Conservation (phyloP, 2,329 filamentous ascomycete genomes). For the Pseudopyrenochaeta lycopersici region DNA sequence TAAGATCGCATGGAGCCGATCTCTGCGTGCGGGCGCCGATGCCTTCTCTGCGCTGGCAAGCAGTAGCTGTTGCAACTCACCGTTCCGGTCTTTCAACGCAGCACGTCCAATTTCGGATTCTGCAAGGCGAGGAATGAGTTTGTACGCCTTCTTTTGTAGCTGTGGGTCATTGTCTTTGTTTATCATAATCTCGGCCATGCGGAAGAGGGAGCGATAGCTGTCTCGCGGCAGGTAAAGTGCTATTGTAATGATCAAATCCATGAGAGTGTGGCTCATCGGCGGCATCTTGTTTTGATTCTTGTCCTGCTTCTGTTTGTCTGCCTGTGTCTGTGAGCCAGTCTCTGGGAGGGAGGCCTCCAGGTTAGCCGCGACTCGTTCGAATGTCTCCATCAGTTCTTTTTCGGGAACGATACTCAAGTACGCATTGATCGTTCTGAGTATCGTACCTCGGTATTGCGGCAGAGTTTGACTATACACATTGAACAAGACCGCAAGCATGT, state of each 20-base stretch:
- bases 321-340: slow-evolving; percentile 69
- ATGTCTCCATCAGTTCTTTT: slow-evolving; percentile 35
- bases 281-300: slow-evolving; percentile 78
- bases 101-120: slow-evolving; percentile 78
- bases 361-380: slow-evolving; percentile 25
- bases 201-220: slow-evolving; percentile 85
- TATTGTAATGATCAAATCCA: slow-evolving; percentile 97
- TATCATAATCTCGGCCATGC: slow-evolving; percentile 84
- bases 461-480: slow-evolving; percentile 98
- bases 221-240: slow-evolving; percentile 89
- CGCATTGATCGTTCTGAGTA: slow-evolving; percentile 92
- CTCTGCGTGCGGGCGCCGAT: slow-evolving; percentile 83
- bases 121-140: slow-evolving; percentile 89
- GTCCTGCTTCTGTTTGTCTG: slow-evolving; percentile 68
- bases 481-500: slow-evolving; percentile 95
- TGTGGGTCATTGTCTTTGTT: slow-evolving; percentile 85
- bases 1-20: slow-evolving; percentile 83
- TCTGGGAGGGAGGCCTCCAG: slow-evolving; percentile 18
- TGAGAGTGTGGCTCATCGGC: slow-evolving; percentile 90
- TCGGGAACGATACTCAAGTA: slow-evolving; percentile 88
- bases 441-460: slow-evolving; percentile 88
- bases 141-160: slow-evolving; percentile 98
- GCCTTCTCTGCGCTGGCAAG: slow-evolving; percentile 83
- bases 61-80: slow-evolving; percentile 83
- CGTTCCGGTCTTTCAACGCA: slow-evolving; percentile 79